phyloP scores from a whole-genome alignment of 208 protist species.

The Strigomonas culicis region DNA sequence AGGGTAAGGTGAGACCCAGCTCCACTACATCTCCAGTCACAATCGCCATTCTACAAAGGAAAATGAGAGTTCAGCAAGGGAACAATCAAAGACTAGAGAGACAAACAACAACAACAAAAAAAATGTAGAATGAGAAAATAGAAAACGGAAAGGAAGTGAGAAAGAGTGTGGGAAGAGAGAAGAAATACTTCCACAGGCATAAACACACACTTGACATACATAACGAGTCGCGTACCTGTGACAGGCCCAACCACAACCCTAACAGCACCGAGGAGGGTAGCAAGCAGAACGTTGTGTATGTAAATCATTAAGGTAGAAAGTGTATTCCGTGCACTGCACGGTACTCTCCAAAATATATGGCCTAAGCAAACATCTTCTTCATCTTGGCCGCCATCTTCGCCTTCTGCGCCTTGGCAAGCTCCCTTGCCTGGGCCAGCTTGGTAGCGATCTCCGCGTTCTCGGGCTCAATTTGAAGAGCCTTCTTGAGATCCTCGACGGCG shows the following conservation, averaged over 20 bases:
- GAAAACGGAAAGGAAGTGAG: background rate
- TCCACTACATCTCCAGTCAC: slow-evolving; percentile 25
- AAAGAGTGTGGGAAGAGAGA: too few species aligned
- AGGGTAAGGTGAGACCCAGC: slow-evolving; percentile 8
- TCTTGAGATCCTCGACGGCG: slow-evolving; percentile 58
- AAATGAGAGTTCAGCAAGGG: too few species aligned
- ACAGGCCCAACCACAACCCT: too few species aligned
- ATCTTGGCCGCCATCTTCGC: slow-evolving; percentile 73
- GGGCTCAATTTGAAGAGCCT: slow-evolving; percentile 60
- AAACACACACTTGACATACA: too few species aligned
- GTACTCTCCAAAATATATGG: slow-evolving; percentile 8
- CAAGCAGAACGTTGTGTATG: too few species aligned
- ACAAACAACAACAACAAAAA: slow-evolving; percentile 3
- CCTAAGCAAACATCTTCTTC: slow-evolving; percentile 88
- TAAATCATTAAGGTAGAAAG: slow-evolving; percentile 6
- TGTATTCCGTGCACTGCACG: slow-evolving; percentile 3
- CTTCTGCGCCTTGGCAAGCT: slow-evolving; percentile 64
- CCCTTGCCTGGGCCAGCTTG: slow-evolving; percentile 76
- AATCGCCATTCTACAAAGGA: slow-evolving; percentile 13
- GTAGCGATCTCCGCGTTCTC: slow-evolving; percentile 63
- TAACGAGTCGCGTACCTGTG: too few species aligned
- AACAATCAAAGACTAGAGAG: background rate
- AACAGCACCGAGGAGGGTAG: too few species aligned
- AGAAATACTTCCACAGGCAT: too few species aligned
- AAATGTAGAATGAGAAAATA: slow-evolving; percentile 1